A percentile compares a stretch with the other conserved stretches of the same genome.
Evolutionary conservation across 306 rosid species (phyloP).

Genomic region (Delonix regia): DNA sequence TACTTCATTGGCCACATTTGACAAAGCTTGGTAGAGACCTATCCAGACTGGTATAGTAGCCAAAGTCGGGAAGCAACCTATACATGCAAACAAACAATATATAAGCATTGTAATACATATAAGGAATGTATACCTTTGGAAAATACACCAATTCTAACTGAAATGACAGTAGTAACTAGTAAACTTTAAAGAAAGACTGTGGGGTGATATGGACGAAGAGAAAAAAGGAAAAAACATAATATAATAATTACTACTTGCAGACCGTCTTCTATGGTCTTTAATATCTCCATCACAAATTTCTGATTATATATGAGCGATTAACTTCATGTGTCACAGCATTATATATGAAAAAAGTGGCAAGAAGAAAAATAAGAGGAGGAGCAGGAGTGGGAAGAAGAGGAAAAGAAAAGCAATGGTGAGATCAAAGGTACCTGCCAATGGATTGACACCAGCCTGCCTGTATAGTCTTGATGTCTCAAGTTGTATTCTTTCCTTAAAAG

Average conservation of each 20-base stretch:
- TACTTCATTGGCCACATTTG: slow-evolving; percentile 99
- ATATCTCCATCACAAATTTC: slow-evolving; percentile 14
- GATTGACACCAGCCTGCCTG: slow-evolving; percentile 96
- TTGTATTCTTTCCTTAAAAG: slow-evolving; percentile 97
- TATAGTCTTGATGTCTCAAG: slow-evolving; percentile 97
- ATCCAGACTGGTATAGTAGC: slow-evolving; percentile 99
- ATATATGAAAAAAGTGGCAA: slow-evolving; percentile 4
- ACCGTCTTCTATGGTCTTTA: not conserved
- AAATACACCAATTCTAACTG: slow-evolving; percentile 16
- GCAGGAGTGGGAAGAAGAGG: not conserved
- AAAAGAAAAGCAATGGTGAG: not conserved
- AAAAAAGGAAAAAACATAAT: not conserved
- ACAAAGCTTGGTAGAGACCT: slow-evolving; percentile 97
- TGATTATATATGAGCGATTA: slow-evolving; percentile 12
- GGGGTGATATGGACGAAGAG: not conserved
- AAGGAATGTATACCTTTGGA: not conserved
- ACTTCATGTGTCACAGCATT: slow-evolving; percentile 29
- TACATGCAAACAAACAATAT: slow-evolving; percentile 22
- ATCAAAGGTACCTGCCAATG: slow-evolving; percentile 75
- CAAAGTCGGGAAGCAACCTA: slow-evolving; percentile 96
- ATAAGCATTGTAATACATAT: slow-evolving; percentile 5
- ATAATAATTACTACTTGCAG: slow-evolving; percentile 14
- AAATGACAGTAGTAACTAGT: not conserved
- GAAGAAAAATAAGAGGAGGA: slow-evolving; percentile 20
- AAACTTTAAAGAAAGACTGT: not conserved